Percentiles rank a stretch among this genome's conserved stretches.
These are phyloP conservation scores for Dictyostelium brefeldianum DNA, from an alignment of 78 protist genomes.

Conservation along the genomic window DNA sequence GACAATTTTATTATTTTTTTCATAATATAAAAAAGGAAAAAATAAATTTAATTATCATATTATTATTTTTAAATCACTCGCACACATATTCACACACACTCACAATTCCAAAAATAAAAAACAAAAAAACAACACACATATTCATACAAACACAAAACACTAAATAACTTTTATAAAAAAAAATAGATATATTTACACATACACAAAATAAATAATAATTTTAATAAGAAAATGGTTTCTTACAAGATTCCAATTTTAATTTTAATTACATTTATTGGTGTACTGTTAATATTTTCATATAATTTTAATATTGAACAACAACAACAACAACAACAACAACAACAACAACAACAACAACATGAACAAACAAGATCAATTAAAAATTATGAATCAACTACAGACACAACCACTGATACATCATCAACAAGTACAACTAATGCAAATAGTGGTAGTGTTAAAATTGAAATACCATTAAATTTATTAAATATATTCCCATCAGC, in stretches of 20 bases:
- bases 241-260: conserved; percentile 1
- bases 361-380: neutral
- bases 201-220: neutral
- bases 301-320: neutral
- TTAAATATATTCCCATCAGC: conserved; percentile 18
- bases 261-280: neutral
- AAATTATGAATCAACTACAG: neutral
- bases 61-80: too few species aligned
- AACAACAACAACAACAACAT: neutral
- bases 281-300: neutral
- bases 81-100: too few species aligned
- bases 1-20: too few species aligned
- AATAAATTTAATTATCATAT: neutral
- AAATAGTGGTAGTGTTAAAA: neutral
- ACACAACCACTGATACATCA: neutral
- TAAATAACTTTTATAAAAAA: neutral
- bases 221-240: conserved; percentile 17
- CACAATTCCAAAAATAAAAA: neutral
- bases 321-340: neutral
- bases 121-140: neutral
- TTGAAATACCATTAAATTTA: conserved; percentile 9
- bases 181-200: neutral
- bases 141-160: neutral
- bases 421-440: neutral
- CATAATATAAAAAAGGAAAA: too few species aligned